Evolutionary conservation across 1,139 yeast species (phyloP), one percentile per base, ranked within the genome.

Genomic region (Sugiyamaella japonica): DNA sequence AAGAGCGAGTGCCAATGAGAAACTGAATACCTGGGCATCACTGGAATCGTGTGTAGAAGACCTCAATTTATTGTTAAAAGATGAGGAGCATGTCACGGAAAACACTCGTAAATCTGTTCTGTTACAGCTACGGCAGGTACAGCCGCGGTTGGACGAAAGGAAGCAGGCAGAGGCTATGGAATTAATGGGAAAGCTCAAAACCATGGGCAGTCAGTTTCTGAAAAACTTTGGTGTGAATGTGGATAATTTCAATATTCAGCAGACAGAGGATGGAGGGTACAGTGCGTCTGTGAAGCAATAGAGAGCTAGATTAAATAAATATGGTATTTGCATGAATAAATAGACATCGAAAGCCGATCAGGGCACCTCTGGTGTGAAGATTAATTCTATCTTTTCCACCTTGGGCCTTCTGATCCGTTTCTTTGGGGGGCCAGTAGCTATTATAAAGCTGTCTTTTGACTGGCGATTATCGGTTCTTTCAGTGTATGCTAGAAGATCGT

Each of bases 1-100:
- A 61, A 79, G 89, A 59, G 93, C 91, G 1, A 78, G 83, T 13
- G 82, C 95, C 0, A 75, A 82, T 59, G 82, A 67, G 47, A 56
- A 63, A 43, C 39, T 67, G 5, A 61, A 56, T 16, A 61, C 66
- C 8, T 64, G 70, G 69, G 52, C 64, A 9, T 54, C 69, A 8
- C 54, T 67, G 10, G 68, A 67, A 50, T 44, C 59, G 1, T 61
- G 67, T 2, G 34, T 60, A 7, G 68, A 63, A 20, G 71, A 67
- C 50, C 55, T 63, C 43, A 51, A 55, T 12, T 10, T 48, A 28
- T 25, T 48, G n/a, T 25, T 48, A 10, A 48, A 48, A 39, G 45
- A 39, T 20, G 25, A 55, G 36, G 29, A 28, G 42, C 34, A 37
- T 15, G 43, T 25, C 16, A 50, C 42, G 25, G 54, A 23, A 25